Percentiles rank a stretch among this genome's conserved stretches.
Conservation (phyloP, 495 filamentous ascomycete species). For the Chaetomidium leptoderma region DNA sequence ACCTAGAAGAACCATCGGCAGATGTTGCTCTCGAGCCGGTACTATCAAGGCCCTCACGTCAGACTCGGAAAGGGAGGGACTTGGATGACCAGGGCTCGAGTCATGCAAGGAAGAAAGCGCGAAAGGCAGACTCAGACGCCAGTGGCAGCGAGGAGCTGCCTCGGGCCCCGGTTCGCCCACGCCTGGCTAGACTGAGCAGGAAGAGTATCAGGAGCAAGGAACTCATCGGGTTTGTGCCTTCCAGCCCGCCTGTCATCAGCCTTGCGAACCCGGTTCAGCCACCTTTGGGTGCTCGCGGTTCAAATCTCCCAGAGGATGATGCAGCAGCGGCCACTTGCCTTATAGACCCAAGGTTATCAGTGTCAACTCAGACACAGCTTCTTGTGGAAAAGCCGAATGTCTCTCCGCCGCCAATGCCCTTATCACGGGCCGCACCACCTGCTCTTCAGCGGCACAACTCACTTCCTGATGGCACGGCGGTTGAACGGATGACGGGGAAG, state of each 20-base stretch:
- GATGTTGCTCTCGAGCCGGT: background rate
- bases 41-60: background rate
- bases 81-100: background rate
- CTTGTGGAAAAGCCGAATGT: background rate
- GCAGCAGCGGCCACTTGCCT: background rate
- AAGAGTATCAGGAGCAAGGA: constrained; percentile 44
- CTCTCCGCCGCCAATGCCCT: background rate
- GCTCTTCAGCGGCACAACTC: background rate
- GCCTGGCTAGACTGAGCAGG: constrained; percentile 36
- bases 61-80: background rate
- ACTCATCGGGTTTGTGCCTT: constrained; percentile 38
- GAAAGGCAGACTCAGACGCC: background rate
- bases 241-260: constrained; percentile 19
- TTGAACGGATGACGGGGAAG: background rate
- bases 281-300: background rate
- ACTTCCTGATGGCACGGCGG: background rate
- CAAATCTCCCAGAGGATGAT: background rate
- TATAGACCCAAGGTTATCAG: background rate
- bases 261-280: background rate
- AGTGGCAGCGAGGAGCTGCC: constrained; percentile 21
- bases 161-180: constrained; percentile 23
- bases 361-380: background rate
- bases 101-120: background rate
- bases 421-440: background rate
- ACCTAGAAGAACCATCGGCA: background rate